Percentiles rank a stretch among this genome's conserved stretches.
phyloP scores from a whole-genome alignment of 2,329 filamentous ascomycete genomes.

The Penicillium sp. region DNA sequence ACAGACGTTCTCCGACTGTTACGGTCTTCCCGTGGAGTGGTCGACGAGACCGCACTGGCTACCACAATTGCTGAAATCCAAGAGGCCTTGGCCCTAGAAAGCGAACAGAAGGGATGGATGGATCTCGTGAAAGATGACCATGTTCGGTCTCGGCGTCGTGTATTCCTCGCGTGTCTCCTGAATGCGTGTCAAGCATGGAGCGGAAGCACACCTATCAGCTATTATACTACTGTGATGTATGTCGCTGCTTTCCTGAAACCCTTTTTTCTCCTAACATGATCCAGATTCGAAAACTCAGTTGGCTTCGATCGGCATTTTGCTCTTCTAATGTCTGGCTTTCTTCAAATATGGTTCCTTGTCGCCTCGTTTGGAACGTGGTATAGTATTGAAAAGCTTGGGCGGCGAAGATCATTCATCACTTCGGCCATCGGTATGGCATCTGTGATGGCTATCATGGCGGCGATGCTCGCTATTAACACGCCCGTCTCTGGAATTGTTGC shows the following conservation, averaged over 20 bases:
- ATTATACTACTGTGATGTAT: conserved; percentile 32
- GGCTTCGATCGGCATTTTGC: conserved; percentile 26
- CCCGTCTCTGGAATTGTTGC: conserved; percentile 16
- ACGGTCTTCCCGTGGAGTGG: conserved; percentile 12
- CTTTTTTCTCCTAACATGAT: neutral
- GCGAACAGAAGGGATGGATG: conserved; percentile 19
- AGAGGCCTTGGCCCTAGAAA: conserved; percentile 16
- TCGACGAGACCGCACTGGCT: conserved; percentile 23
- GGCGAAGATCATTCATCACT: conserved; percentile 12
- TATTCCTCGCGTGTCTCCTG: conserved; percentile 17
- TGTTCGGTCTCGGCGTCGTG: conserved; percentile 14
- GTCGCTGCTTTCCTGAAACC: neutral
- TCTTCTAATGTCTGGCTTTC: conserved; percentile 31
- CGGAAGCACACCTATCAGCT: conserved; percentile 35
- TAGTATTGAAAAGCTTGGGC: conserved; percentile 14
- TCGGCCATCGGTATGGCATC: conserved; percentile 11
- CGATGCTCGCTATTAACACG: conserved; percentile 12
- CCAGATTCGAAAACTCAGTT: conserved; percentile 23
- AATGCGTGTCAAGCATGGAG: conserved; percentile 26
- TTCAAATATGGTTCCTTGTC: conserved; percentile 32
- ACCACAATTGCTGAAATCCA: conserved; percentile 14
- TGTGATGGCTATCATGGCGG: conserved; percentile 19
- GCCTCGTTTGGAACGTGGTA: conserved; percentile 30
- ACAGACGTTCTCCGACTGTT: conserved; percentile 25
- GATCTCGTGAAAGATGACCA: conserved; percentile 21